These are phyloP conservation scores for Micractinium sp. DNA, from an alignment of 139 green algal genomes.

Conservation along the genomic window DNA sequence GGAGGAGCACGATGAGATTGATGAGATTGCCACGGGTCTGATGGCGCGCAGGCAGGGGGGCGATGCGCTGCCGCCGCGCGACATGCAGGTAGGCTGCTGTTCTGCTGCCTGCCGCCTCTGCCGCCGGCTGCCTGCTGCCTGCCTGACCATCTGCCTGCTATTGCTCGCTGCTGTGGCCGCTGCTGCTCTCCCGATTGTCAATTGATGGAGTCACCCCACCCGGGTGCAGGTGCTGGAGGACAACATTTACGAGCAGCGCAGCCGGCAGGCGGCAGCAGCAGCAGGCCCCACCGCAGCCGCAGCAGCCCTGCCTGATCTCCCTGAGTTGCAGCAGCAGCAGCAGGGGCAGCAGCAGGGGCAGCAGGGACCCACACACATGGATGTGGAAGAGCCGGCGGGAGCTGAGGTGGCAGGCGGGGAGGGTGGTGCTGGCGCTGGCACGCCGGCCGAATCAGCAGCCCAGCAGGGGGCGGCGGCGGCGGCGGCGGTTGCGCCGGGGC, in stretches of 20 bases:
- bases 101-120: no score
- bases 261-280: neutral
- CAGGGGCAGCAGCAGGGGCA: neutral
- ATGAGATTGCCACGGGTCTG: constrained; percentile 30
- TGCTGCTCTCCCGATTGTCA: neutral
- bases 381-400: neutral
- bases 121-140: no score
- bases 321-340: neutral
- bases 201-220: neutral
- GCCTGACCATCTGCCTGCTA: neutral
- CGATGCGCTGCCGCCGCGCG: constrained; percentile 13
- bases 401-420: neutral
- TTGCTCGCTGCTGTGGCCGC: neutral
- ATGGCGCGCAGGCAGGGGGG: neutral
- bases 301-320: neutral
- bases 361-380: constrained; percentile 13
- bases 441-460: neutral
- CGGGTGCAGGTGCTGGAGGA: constrained; percentile 31
- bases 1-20: constrained; percentile 39
- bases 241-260: constrained; percentile 30
- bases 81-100: neutral
- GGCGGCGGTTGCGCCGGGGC: neutral
- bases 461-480: constrained; percentile 2
- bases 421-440: neutral
- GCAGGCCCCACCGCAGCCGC: neutral